These are phyloP conservation scores for Clavariopsis aquatica DNA, from an alignment of 495 filamentous ascomycete species.

Conservation along the genomic window DNA sequence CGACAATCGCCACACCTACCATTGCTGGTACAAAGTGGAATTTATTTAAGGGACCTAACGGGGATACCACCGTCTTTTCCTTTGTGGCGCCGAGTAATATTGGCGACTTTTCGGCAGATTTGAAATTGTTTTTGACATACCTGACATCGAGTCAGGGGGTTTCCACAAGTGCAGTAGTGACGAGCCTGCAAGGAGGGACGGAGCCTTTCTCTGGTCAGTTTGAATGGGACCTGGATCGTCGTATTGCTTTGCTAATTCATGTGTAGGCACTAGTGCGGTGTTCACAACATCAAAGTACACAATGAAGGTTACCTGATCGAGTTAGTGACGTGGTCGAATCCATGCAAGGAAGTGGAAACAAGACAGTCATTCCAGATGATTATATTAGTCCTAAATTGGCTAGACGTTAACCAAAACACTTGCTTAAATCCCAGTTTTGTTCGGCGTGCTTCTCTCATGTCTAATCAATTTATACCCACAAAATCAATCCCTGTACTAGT, in stretches of 20 bases:
- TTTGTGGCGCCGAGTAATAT: constrained; percentile 53
- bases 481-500: not conserved
- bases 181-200: constrained; percentile 58
- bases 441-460: no score
- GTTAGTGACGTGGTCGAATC: no score
- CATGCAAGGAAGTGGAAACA: no score
- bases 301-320: not conserved
- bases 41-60: constrained; percentile 60
- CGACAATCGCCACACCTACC: constrained; percentile 54
- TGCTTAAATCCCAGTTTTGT: no score
- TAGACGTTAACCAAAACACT: no score
- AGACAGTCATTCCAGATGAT: no score
- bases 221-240: not conserved
- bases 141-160: constrained; percentile 54
- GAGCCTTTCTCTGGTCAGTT: constrained; percentile 49
- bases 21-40: constrained; percentile 56
- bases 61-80: constrained; percentile 59
- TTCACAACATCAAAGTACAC: not conserved
- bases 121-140: constrained; percentile 60
- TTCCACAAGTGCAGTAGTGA: constrained; percentile 55
- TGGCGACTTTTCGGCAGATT: constrained; percentile 57
- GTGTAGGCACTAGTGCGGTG: not conserved
- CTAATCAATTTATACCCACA: not conserved
- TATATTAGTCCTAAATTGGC: no score
- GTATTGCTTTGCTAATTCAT: not conserved